Evolutionary conservation across 129 eudicot species (phyloP).

Genomic region (Artemisia tridentata): DNA sequence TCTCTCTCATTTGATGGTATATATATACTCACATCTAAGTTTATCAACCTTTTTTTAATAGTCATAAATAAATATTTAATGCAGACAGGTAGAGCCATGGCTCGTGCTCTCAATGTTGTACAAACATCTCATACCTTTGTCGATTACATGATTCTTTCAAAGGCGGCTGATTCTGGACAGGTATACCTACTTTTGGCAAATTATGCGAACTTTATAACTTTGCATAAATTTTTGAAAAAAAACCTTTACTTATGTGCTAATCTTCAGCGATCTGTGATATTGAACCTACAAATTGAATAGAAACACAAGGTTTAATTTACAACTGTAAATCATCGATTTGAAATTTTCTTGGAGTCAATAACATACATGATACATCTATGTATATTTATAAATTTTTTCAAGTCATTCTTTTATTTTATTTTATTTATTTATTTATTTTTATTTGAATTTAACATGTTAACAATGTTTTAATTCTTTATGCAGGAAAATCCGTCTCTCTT

Average conservation of each 20-base stretch:
- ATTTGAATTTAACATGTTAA: background rate
- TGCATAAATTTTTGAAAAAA: background rate
- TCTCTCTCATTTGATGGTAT: background rate
- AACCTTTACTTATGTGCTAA: background rate
- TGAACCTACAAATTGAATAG: background rate
- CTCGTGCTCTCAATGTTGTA: slow-evolving; percentile 75
- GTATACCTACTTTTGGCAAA: slow-evolving; percentile 30
- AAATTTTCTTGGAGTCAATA: background rate
- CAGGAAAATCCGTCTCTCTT: slow-evolving; percentile 85
- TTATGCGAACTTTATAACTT: background rate
- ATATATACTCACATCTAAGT: slow-evolving; percentile 9
- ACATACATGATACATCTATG: background rate
- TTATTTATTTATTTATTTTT: background rate
- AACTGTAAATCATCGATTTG: background rate
- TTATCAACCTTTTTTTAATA: background rate
- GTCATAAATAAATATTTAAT: slow-evolving; percentile 1
- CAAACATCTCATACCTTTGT: slow-evolving; percentile 83
- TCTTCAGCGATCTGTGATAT: background rate
- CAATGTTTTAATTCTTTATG: slow-evolving; percentile 7
- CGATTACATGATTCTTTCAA: slow-evolving; percentile 68
- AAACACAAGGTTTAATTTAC: background rate
- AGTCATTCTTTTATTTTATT: background rate
- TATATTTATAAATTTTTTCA: background rate
- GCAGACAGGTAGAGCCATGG: slow-evolving; percentile 78
- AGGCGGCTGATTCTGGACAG: slow-evolving; percentile 77